Conservation (phyloP, 768 basidiomycete species). For the Lentinula edodes region DNA sequence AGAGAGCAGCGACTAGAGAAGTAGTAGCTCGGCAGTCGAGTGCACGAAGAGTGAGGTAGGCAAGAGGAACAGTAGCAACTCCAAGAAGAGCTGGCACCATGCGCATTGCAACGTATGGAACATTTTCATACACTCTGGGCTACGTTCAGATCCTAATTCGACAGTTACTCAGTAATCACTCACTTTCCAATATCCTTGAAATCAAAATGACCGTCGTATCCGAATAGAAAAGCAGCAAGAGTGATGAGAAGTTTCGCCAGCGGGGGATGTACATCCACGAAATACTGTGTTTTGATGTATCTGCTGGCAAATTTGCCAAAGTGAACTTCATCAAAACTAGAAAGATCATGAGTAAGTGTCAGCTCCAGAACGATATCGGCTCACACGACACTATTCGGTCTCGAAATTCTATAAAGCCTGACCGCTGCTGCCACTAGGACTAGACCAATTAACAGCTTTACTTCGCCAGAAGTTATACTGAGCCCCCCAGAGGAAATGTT, state of each 20-base stretch:
- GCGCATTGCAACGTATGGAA: slow-evolving; percentile 97
- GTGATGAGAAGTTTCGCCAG: slow-evolving; percentile 95
- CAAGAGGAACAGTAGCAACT: slow-evolving; percentile 80
- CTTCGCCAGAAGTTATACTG: slow-evolving; percentile 65
- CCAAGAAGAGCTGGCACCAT: slow-evolving; percentile 90
- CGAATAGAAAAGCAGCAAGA: slow-evolving; percentile 77
- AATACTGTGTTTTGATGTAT: slow-evolving; percentile 90
- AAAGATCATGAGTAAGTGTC: slow-evolving; percentile 1
- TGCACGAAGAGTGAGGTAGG: slow-evolving; percentile 90
- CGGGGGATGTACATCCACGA: slow-evolving; percentile 95
- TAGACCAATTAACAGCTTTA: slow-evolving; percentile 65
- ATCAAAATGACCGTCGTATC: slow-evolving; percentile 91
- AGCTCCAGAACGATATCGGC: slow-evolving; percentile 24
- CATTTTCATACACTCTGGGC: slow-evolving; percentile 70
- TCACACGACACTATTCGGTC: slow-evolving; percentile 90
- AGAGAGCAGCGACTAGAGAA: slow-evolving; percentile 82
- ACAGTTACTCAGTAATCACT: slow-evolving; percentile 20
- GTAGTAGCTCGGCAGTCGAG: slow-evolving; percentile 91
- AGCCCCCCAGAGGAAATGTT: slow-evolving; percentile 53
- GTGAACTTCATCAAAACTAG: slow-evolving; percentile 96
- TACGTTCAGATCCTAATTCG: not conserved
- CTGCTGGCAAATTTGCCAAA: slow-evolving; percentile 96
- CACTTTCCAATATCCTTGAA: slow-evolving; percentile 98
- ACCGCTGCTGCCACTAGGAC: slow-evolving; percentile 71
- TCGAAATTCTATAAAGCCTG: slow-evolving; percentile 79